Evolutionary conservation across 108 stramenopile species (phyloP), one percentile per base, ranked within the genome.

Genomic region (Aurantiochytrium sp.): DNA sequence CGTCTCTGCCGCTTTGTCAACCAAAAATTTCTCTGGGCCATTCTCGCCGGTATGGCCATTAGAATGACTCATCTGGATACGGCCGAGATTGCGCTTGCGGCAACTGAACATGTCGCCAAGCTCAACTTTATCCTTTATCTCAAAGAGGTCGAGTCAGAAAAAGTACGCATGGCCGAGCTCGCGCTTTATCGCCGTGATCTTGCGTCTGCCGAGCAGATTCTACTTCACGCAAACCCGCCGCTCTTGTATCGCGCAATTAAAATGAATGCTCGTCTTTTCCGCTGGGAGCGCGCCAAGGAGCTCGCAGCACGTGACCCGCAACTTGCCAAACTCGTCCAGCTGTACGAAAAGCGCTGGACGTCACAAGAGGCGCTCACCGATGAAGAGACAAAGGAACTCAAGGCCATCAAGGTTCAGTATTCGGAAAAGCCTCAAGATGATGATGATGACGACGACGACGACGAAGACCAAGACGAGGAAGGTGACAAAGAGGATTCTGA

Each of bases 221-320:
- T 95, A 12, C 88, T 95, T 45, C 94, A 95, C 87, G 93, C 93
- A 4, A 88, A 57, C 5, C 95, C 95, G 8, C 94, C 94, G 43
- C 93, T 93, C 8, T 16, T 94, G 47, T 93, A 94, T 90, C 92
- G 93, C 59, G 93, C 94, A 57, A 93, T 95, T 88, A 95, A 94
- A 90, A 88, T 94, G 58, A 94, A 94, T 88, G 64, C 93, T 16
- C 60, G 93, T 45, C 72, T 91, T 29, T 92, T 89, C 91, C 90
- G 93, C 18, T 95, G 93, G 93, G 72, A 88, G n/a, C 60, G 93
- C 5, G 94, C 94, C 4, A 60, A 93, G 44, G 94, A 93, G 23
- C 59, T 95, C 6, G 94, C 94, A 88, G 8, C 58, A 92, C 90
- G 58, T 89, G 88, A 90, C 76, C 59, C 88, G 58, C 72, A 87